Evolutionary conservation across 2,329 filamentous ascomycete genomes (phyloP).

Genomic region (Colletotrichum tamarilloi): DNA sequence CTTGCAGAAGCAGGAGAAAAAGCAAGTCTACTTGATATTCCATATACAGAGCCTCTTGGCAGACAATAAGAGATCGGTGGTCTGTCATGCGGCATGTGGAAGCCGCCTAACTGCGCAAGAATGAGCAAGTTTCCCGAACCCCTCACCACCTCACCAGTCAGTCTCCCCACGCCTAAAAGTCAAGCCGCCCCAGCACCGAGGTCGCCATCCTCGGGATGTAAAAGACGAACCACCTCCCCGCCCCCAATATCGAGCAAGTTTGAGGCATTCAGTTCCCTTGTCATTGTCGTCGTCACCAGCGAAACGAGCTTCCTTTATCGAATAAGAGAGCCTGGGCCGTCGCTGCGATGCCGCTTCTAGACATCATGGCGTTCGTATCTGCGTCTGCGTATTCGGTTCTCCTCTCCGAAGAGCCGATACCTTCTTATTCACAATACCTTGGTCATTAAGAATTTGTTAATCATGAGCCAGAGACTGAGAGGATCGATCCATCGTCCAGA

Average conservation of each 20-base stretch:
- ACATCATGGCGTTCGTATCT: neutral
- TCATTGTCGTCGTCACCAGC: neutral
- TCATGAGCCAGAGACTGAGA: neutral
- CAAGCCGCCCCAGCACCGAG: neutral
- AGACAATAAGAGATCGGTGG: neutral
- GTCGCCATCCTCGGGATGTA: neutral
- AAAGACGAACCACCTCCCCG: neutral
- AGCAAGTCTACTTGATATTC: too few relatives aligned
- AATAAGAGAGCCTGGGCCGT: neutral
- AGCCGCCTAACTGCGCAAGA: conserved; percentile 20
- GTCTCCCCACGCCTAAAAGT: neutral
- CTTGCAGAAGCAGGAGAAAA: neutral
- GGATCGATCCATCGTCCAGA: neutral
- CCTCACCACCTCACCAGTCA: neutral
- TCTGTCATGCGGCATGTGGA: neutral
- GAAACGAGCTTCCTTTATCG: neutral
- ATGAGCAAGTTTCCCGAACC: conserved; percentile 35
- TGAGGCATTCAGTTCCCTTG: neutral
- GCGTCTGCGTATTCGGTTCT: neutral
- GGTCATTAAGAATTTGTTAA: neutral
- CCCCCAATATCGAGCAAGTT: neutral
- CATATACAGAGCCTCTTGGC: neutral
- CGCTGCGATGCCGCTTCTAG: neutral
- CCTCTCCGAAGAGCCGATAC: neutral
- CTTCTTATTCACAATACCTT: too few relatives aligned